phyloP scores from a whole-genome alignment of 805 yeast species.

The Candida caryicola region DNA sequence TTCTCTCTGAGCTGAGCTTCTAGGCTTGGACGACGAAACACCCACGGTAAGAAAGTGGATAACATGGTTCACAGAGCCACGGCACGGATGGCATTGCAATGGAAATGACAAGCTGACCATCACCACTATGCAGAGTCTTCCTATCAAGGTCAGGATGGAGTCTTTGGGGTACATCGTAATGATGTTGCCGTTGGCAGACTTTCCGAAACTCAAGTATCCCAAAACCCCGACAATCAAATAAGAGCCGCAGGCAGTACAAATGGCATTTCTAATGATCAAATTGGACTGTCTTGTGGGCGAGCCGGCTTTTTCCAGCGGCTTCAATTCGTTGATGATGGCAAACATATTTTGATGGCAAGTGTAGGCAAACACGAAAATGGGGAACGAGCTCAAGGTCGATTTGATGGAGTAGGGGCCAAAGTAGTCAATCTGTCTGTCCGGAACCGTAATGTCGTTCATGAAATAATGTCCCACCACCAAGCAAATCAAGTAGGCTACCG shows the following conservation, averaged over 20 bases:
- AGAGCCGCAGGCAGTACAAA: constrained; percentile 51
- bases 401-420: constrained; percentile 41
- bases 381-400: constrained; percentile 57
- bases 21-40: constrained; percentile 22
- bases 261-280: constrained; percentile 52
- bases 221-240: constrained; percentile 62
- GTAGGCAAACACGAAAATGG: constrained; percentile 74
- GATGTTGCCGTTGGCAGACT: constrained; percentile 61
- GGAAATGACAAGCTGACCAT: constrained; percentile 81
- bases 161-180: constrained; percentile 62
- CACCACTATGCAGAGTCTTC: constrained; percentile 59
- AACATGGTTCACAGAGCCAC: constrained; percentile 70
- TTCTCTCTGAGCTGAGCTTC: constrained; percentile 15
- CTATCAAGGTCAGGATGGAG: constrained; percentile 47
- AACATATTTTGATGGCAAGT: constrained; percentile 82
- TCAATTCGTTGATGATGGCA: constrained; percentile 68
- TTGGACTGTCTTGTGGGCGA: constrained; percentile 46
- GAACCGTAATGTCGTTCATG: constrained; percentile 19
- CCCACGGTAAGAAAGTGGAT: constrained; percentile 45
- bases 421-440: constrained; percentile 18
- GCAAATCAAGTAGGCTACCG: constrained; percentile 60
- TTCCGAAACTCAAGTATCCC: constrained; percentile 77
- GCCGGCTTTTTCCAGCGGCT: constrained; percentile 33
- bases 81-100: constrained; percentile 75
- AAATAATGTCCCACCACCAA: constrained; percentile 53